These are phyloP conservation scores for Scheffersomyces stipitis DNA, from an alignment of 805 yeast species.

Conservation along the genomic window DNA sequence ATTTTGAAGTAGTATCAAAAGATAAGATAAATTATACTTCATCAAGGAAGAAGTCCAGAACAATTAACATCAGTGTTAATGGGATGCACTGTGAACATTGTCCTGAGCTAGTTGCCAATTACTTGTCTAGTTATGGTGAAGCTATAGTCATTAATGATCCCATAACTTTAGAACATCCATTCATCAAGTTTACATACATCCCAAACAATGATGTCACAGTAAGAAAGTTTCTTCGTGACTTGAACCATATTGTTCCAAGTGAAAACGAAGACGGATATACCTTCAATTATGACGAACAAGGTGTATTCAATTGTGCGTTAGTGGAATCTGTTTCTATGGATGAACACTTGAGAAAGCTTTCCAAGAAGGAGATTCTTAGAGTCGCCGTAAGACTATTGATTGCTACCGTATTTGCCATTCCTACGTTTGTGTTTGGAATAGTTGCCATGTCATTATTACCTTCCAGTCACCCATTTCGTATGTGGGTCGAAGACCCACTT, in stretches of 20 bases:
- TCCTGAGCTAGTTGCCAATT: conserved; percentile 54
- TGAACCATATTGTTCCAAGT: conserved; percentile 43
- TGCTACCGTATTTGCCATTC: conserved; percentile 56
- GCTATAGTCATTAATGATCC: conserved; percentile 57
- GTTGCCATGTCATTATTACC: conserved; percentile 67
- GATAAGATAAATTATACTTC: conserved; percentile 47
- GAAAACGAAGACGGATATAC: conserved; percentile 16
- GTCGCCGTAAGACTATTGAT: conserved; percentile 48
- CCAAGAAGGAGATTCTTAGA: conserved; percentile 46
- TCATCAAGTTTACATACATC: conserved; percentile 61
- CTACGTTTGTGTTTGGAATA: conserved; percentile 67
- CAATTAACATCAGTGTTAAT: conserved; percentile 53
- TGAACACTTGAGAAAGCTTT: conserved; percentile 55
- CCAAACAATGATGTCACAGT: conserved; percentile 56
- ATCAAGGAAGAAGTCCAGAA: conserved; percentile 50
- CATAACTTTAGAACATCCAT: conserved; percentile 55
- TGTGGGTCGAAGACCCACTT: conserved; percentile 59
- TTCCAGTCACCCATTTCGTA: conserved; percentile 37
- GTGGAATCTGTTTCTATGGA: conserved; percentile 59
- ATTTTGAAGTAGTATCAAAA: conserved; percentile 47
- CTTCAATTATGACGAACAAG: conserved; percentile 14
- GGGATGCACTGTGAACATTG: conserved; percentile 77
- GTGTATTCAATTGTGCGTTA: conserved; percentile 49
- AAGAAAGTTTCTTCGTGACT: conserved; percentile 51
- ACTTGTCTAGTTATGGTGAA: conserved; percentile 53